Evolutionary conservation across 768 basidiomycete genomes (phyloP).

Genomic region (Gelatoporia subvermispora): DNA sequence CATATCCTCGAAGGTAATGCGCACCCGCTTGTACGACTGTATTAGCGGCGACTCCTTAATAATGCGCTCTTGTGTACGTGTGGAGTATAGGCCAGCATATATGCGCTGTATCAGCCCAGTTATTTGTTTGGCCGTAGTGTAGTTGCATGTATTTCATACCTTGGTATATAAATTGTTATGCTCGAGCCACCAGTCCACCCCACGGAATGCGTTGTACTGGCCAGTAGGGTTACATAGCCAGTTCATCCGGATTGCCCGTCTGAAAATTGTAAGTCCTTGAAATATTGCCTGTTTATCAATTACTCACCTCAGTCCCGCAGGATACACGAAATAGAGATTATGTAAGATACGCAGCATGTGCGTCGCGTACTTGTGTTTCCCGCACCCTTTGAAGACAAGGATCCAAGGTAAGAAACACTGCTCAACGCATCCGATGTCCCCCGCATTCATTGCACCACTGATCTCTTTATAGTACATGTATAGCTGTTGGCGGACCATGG

Average conservation of each 20-base stretch:
- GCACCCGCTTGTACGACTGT: no score
- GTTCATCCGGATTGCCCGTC: constrained; percentile 18
- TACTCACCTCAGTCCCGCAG: constrained; percentile 7
- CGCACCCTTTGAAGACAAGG: constrained; percentile 19
- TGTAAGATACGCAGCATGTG: constrained; percentile 19
- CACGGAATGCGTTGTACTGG: constrained; percentile 22
- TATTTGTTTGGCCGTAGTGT: constrained; percentile 16
- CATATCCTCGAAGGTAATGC: no score
- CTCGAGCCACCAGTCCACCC: constrained; percentile 37
- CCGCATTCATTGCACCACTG: constrained; percentile 21
- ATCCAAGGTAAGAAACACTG: constrained; percentile 23
- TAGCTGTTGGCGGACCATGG: constrained; percentile 26
- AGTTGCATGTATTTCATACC: constrained; percentile 19
- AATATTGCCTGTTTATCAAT: no score
- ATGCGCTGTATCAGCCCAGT: constrained; percentile 8
- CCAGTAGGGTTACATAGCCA: constrained; percentile 33
- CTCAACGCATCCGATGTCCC: constrained; percentile 31
- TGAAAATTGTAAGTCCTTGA: not conserved
- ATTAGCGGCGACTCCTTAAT: constrained; percentile 27
- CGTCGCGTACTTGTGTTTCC: constrained; percentile 27
- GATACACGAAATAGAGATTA: constrained; percentile 19
- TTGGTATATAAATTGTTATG: constrained; percentile 41
- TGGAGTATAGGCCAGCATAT: constrained; percentile 31
- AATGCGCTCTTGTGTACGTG: constrained; percentile 27
- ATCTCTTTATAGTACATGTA: constrained; percentile 38